Conservation (phyloP, 2,329 filamentous ascomycete genomes). For the Aspergillus latus region DNA sequence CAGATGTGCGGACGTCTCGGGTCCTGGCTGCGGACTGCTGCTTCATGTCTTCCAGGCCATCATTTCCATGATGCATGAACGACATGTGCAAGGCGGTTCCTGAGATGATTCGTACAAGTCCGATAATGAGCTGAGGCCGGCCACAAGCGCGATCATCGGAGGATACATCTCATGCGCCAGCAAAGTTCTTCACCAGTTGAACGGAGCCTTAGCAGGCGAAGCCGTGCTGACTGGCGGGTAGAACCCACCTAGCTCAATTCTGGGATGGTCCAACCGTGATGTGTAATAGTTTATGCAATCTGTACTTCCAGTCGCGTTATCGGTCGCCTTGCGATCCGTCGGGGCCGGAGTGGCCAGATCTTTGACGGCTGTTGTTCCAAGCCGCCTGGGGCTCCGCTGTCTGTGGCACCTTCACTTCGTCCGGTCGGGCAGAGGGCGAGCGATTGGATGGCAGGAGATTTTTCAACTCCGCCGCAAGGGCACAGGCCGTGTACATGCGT, state of each 20-base stretch:
- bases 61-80: background rate
- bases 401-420: conserved; percentile 45
- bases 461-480: conserved; percentile 47
- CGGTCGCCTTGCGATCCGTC: conserved; percentile 36
- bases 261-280: conserved; percentile 1
- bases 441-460: conserved; percentile 39
- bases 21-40: conserved; percentile 3
- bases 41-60: conserved; percentile 1
- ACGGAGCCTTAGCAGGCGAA: conserved; percentile 7
- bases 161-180: conserved; percentile 15
- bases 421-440: conserved; percentile 25
- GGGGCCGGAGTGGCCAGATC: conserved; percentile 34
- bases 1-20: background rate
- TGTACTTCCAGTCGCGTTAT: conserved; percentile 21
- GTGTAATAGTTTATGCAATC: background rate
- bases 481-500: conserved; percentile 46
- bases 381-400: conserved; percentile 35
- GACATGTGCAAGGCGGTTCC: conserved; percentile 11
- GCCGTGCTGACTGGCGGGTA: background rate
- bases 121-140: conserved; percentile 14
- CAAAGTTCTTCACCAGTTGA: conserved; percentile 6
- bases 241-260: background rate
- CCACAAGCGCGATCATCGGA: conserved; percentile 13
- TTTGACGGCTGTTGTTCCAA: conserved; percentile 32
- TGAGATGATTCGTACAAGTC: conserved; percentile 14